Base-by-base conservation (phyloP, 768 basidiomycete species). In the Lyophyllum decastes region DNA sequence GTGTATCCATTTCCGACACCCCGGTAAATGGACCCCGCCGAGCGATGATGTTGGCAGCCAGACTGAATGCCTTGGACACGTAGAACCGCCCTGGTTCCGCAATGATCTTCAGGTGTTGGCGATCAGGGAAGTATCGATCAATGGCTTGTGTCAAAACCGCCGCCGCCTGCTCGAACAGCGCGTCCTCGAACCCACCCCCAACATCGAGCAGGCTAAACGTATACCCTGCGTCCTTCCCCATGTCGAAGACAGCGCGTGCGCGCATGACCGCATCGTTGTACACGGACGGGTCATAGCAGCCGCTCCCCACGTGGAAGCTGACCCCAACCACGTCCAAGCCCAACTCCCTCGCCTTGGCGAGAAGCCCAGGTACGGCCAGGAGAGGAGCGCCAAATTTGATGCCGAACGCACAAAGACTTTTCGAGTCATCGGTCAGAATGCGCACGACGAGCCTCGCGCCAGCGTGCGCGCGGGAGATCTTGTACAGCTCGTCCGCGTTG, bases 381-480 rank as follows among this genome's bases (percentile, higher is more conserved):
- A 98, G 80, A 1, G 95, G 86, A 0, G 96, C 95, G n/a, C 97
- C 97, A 62, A 95, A 99, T 73, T 98, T 98, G 72, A 93, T 84
- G 5, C 95, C 94, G 49, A 99, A 87, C 17, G 92, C 88, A 70
- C 96, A 98, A 14, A 98, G 76, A 57, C 89, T 91, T 76, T 94
- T 97, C 44, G 92, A 93, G 74, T 98, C 97, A 74, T 99, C 97
- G n/a, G 96, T 95, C 47, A 98, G 80, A 71, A 99, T 98, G 63
- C 97, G 92, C 35, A 98, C 74, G 64, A 98, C 87, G 47, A 97
- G 84, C 73, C 92, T 88, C 9, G 97, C 95, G 30, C 72, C 65
- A 0, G 95, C 92, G 70, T 95, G 87, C 5, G 80, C 75, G 33
- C 89, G 87, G 17, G 90, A 86, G 59, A 98, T 85, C 77, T 99